phyloP scores from a whole-genome alignment of 2,329 filamentous ascomycete genomes.

The Ambrosiella cleistominuta region DNA sequence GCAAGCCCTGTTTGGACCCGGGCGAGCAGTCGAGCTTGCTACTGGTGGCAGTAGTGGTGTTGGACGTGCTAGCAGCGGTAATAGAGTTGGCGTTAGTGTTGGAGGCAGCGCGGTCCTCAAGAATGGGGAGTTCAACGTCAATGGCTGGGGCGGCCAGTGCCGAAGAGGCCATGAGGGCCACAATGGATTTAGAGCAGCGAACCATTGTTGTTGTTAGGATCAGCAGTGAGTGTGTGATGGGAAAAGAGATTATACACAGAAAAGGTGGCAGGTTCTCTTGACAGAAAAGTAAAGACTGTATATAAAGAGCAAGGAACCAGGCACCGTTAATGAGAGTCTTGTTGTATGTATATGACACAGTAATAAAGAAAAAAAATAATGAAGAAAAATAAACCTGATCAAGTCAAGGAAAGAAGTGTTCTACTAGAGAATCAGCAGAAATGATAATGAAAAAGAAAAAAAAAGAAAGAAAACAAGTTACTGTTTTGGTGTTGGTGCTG shows the following conservation, averaged over 20 bases:
- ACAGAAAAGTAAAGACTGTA: background rate
- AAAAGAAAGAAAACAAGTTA: background rate
- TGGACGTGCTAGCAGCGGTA: background rate
- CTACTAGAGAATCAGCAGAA: background rate
- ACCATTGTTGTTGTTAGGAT: background rate
- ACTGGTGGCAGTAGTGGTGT: background rate
- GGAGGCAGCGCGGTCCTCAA: background rate
- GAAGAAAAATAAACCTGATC: background rate
- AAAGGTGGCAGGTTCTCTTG: background rate
- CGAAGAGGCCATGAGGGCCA: conserved; percentile 1
- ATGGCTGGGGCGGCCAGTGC: background rate
- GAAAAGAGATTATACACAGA: background rate
- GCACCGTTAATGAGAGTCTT: background rate
- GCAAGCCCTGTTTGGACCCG: conserved; percentile 1
- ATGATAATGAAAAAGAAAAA: background rate
- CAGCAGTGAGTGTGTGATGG: background rate
- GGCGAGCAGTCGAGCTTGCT: conserved; percentile 6
- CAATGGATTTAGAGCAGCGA: background rate
- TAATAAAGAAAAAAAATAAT: background rate
- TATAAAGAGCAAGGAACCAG: background rate
- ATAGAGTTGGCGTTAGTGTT: background rate
- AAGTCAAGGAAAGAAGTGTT: background rate
- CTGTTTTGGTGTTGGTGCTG: background rate
- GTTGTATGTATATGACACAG: background rate
- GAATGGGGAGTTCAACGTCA: background rate